These are phyloP conservation scores for Boletus sp. DNA, from an alignment of 768 basidiomycete species.

Conservation along the genomic window DNA sequence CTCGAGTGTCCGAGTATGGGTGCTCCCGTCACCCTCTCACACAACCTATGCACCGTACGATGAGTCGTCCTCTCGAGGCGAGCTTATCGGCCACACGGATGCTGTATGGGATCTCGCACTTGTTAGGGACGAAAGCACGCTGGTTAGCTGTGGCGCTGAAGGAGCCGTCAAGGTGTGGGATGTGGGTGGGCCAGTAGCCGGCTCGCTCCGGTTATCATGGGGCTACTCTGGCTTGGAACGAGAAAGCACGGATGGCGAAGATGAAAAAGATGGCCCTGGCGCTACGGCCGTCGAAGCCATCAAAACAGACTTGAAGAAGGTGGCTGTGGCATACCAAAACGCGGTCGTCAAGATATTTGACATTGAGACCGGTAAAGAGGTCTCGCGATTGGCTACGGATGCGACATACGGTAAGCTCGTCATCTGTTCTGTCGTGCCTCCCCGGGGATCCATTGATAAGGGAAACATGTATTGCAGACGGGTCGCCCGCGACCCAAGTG, in stretches of 20 bases:
- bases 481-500: conserved; percentile 71
- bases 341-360: conserved; percentile 89
- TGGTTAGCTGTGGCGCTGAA: conserved; percentile 90
- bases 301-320: conserved; percentile 77
- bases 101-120: conserved; percentile 95
- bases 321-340: conserved; percentile 89
- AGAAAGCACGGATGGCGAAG: conserved; percentile 34
- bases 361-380: conserved; percentile 81
- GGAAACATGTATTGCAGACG: conserved; percentile 46
- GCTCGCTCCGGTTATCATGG: conserved; percentile 71
- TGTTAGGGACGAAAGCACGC: conserved; percentile 73
- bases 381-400: conserved; percentile 57
- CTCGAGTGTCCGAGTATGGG: conserved; percentile 91
- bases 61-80: conserved; percentile 67
- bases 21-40: conserved; percentile 67
- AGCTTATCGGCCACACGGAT: conserved; percentile 90
- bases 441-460: background rate
- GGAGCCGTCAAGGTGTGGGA: conserved; percentile 95
- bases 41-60: conserved; percentile 94
- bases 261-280: conserved; percentile 49
- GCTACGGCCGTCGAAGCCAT: conserved; percentile 84
- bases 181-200: conserved; percentile 61
- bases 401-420: conserved; percentile 49
- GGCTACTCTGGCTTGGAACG: conserved; percentile 66
- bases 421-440: background rate